Evolutionary conservation across 2,329 filamentous ascomycete species (phyloP).

Genomic region (Penicillium sp.): DNA sequence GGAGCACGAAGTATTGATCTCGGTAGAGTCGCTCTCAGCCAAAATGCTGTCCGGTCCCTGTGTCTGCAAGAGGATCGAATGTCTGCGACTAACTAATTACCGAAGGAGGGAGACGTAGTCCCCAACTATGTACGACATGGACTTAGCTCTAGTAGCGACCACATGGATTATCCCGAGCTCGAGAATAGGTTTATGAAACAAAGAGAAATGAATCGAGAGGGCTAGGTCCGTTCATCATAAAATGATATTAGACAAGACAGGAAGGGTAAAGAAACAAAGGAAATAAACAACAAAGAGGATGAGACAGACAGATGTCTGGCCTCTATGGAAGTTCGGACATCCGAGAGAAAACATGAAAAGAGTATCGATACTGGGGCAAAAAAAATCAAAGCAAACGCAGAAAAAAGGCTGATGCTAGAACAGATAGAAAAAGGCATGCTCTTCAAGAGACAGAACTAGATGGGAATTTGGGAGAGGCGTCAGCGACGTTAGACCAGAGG

Average conservation of each 20-base stretch:
- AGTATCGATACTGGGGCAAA: slow-evolving; percentile 16
- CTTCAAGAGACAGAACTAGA: slow-evolving; percentile 21
- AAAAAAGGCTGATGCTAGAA: slow-evolving; percentile 24
- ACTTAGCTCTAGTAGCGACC: slow-evolving; percentile 2
- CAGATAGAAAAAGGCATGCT: slow-evolving; percentile 18
- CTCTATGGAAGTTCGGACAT: slow-evolving; percentile 1
- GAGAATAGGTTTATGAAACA: slow-evolving; percentile 16
- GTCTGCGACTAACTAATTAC: not conserved
- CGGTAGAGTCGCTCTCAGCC: too few relatives aligned
- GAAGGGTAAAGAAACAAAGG: slow-evolving; percentile 9
- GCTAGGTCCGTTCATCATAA: slow-evolving; percentile 21
- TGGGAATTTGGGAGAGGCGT: slow-evolving; percentile 19
- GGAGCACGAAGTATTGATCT: too few relatives aligned
- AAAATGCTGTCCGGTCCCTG: not conserved
- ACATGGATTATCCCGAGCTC: slow-evolving; percentile 11
- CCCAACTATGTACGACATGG: not conserved
- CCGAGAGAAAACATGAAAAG: slow-evolving; percentile 6
- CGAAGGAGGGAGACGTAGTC: not conserved
- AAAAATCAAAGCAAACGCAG: slow-evolving; percentile 13
- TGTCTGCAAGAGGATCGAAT: not conserved
- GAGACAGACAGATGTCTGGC: not conserved
- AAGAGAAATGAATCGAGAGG: slow-evolving; percentile 16
- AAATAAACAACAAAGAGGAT: slow-evolving; percentile 6
- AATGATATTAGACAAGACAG: slow-evolving; percentile 21
- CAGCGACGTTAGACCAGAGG: slow-evolving; percentile 20